Base-by-base conservation (phyloP, 1,284 basidiomycete species). In the Moesziomyces parantarcticus region DNA sequence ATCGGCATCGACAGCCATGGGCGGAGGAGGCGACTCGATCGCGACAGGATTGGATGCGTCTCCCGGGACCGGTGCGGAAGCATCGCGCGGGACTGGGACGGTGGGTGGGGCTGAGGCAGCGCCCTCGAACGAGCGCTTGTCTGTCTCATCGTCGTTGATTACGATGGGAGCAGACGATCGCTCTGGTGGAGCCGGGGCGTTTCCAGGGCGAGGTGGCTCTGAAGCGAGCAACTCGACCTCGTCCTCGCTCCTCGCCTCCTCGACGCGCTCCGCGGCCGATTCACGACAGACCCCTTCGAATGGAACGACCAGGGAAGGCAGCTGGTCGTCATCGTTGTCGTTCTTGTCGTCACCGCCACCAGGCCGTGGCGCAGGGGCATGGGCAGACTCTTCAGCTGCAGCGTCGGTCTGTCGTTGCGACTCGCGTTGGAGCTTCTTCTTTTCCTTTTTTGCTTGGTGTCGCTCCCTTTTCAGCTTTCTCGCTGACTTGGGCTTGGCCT, bases 191-290 rank as follows among this genome's bases (percentile, higher is more conserved):
- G 32, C 25, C n/a, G 23, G 25, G 10, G 22, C 25, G 10, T n/a
- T 46, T n/a, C 42, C 50, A n/a, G 53, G 21, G 1, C 3, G 23
- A 2, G 40, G 36, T 3, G 54, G 47, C 25, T 56, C 54, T 3
- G 48, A 43, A 1, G 65, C 66, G 26, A 59, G 20, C 21, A 44
- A 14, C 26, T 69, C 49, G 10, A 56, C 56, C 45, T 69, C 66
- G 22, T 63, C 53, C 29, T 69, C 59, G 57, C 56, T 59, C 45
- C 9, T 6, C 10, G 41, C 11, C 16, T 22, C 50, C 14, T 29
- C 32, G 34, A 25, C 23, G 18, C 10, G 48, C 18, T 59, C 36
- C 20, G 25, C 10, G 3, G 26, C 3, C 1, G 26, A 23, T 16
- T 39, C 7, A 14, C 36, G 14, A 39, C 16, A 16, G 7, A 6